Percentiles rank a stretch among this genome's conserved stretches.
Conservation (phyloP, 345 rosid genomes). For the Ailanthus altissimus region DNA sequence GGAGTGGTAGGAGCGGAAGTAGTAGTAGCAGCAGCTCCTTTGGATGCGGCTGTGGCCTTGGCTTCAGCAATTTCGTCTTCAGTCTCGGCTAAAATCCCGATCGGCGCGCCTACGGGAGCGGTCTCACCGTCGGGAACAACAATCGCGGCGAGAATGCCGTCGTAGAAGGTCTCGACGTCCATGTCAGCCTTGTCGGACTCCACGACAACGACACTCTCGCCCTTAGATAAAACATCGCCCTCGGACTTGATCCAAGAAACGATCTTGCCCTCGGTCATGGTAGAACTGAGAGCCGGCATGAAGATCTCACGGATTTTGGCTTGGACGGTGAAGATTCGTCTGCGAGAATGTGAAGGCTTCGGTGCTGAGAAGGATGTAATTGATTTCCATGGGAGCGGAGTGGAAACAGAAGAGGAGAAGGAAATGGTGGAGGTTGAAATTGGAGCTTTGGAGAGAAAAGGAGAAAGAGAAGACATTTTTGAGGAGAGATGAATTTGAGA, state of each 20-base stretch:
- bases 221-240: constrained; percentile 85
- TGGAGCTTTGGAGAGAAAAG: constrained; percentile 30
- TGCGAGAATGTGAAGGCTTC: constrained; percentile 22
- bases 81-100: constrained; percentile 82
- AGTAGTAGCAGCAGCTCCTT: constrained; percentile 33
- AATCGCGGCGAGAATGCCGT: constrained; percentile 91
- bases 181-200: constrained; percentile 98
- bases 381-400: constrained; percentile 37
- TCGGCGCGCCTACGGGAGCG: constrained; percentile 89
- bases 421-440: constrained; percentile 16
- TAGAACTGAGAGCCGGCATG: constrained; percentile 98
- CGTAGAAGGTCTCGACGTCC: constrained; percentile 97
- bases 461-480: constrained; percentile 52
- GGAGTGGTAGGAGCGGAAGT: constrained; percentile 47
- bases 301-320: constrained; percentile 95
- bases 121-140: constrained; percentile 89
- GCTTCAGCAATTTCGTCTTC: constrained; percentile 91
- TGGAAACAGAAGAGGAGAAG: constrained; percentile 40
- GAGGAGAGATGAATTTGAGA: neutral
- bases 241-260: constrained; percentile 96
- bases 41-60: constrained; percentile 62
- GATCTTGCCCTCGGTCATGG: constrained; percentile 99
- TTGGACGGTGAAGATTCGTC: constrained; percentile 45
- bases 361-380: constrained; percentile 32
- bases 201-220: constrained; percentile 94